These are phyloP conservation scores for Aspergillus phoenicis DNA, from an alignment of 2,329 filamentous ascomycete species.

Conservation along the genomic window DNA sequence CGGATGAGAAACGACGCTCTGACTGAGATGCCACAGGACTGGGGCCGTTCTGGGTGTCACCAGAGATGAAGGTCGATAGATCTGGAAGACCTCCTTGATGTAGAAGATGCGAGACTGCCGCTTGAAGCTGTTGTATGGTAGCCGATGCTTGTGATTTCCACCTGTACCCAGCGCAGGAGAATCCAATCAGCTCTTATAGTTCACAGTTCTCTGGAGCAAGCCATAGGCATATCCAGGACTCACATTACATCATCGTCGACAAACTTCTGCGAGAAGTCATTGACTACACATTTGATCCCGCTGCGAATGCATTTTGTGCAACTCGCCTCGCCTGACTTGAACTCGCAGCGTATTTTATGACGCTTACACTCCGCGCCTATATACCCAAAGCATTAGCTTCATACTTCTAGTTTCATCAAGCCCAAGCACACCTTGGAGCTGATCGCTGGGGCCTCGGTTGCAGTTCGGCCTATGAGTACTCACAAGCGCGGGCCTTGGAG, in stretches of 20 bases:
- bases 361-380: constrained; percentile 55
- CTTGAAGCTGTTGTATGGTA: constrained; percentile 47
- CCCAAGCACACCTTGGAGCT: background rate
- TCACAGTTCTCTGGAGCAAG: background rate
- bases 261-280: constrained; percentile 59
- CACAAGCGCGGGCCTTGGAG: constrained; percentile 47
- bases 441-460: background rate
- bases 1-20: constrained; percentile 28
- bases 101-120: constrained; percentile 50
- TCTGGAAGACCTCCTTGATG: constrained; percentile 46
- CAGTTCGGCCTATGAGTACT: constrained; percentile 22
- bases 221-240: constrained; percentile 25
- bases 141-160: constrained; percentile 50
- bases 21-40: constrained; percentile 35
- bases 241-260: constrained; percentile 57
- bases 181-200: background rate
- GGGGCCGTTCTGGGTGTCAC: constrained; percentile 28
- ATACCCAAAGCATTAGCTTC: constrained; percentile 10
- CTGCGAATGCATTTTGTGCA: constrained; percentile 56
- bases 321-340: constrained; percentile 49
- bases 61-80: constrained; percentile 42
- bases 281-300: constrained; percentile 56
- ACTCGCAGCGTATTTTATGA: constrained; percentile 59
- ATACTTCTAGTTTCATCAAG: background rate
- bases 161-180: constrained; percentile 29